phyloP scores from a whole-genome alignment of 2,329 filamentous ascomycete genomes.

The Claviceps sp. region DNA sequence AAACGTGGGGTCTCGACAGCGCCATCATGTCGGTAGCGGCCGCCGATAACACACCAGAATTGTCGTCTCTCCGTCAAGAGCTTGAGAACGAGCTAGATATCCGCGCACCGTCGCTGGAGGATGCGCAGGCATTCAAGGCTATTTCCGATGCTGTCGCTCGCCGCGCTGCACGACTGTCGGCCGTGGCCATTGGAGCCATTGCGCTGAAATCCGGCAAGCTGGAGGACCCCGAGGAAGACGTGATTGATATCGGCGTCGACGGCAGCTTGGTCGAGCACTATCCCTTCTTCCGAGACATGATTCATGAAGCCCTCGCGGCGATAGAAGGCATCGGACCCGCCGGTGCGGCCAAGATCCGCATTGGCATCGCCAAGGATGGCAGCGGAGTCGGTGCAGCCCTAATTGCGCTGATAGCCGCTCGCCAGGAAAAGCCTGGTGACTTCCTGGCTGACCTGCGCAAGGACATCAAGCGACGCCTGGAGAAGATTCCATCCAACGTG shows the following conservation, averaged over 20 bases:
- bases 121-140: conserved; percentile 76
- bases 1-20: conserved; percentile 83
- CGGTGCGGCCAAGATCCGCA: conserved; percentile 76
- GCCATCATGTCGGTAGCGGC: conserved; percentile 79
- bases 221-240: conserved; percentile 46
- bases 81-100: conserved; percentile 67
- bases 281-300: conserved; percentile 78
- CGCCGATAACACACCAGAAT: conserved; percentile 59
- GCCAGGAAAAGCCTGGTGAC: conserved; percentile 41
- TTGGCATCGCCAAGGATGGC: conserved; percentile 94
- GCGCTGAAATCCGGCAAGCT: conserved; percentile 71
- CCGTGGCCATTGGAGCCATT: conserved; percentile 75
- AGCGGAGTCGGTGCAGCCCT: conserved; percentile 74
- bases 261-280: conserved; percentile 93
- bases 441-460: conserved; percentile 28
- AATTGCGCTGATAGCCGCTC: conserved; percentile 79
- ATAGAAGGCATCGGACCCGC: conserved; percentile 64
- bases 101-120: conserved; percentile 63
- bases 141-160: conserved; percentile 75
- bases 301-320: conserved; percentile 66
- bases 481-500: conserved; percentile 18
- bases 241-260: conserved; percentile 85
- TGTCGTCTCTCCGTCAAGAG: conserved; percentile 61
- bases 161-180: conserved; percentile 75
- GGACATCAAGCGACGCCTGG: conserved; percentile 23